phyloP scores from a whole-genome alignment of 2,329 filamentous ascomycete genomes.

The Penicillium olsonii region DNA sequence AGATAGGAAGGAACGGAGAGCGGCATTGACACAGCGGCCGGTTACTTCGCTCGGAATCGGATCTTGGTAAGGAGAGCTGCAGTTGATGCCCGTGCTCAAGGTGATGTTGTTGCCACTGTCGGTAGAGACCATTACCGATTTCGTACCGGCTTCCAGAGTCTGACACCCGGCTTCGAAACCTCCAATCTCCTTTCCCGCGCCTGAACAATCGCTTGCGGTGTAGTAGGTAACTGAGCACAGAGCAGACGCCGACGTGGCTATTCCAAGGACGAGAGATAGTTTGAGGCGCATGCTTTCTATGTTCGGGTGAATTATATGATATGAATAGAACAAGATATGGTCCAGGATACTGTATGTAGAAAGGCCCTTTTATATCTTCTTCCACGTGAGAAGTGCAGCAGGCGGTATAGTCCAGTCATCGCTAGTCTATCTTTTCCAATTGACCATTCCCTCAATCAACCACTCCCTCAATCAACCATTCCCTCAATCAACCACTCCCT shows the following conservation, averaged over 20 bases:
- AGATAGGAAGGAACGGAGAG: not conserved
- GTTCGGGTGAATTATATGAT: not conserved
- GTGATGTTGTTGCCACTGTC: not conserved
- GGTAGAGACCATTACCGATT: not conserved
- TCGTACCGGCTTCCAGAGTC: not conserved
- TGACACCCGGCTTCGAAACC: not conserved
- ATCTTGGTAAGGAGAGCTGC: not conserved
- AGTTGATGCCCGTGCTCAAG: not conserved
- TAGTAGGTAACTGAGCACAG: slow-evolving; percentile 1
- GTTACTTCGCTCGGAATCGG: not conserved
- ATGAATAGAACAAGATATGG: not conserved
- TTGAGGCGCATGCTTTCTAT: not conserved
- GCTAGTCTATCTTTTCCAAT: no score
- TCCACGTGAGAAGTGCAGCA: no score
- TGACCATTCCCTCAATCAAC: no score
- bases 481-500: no score
- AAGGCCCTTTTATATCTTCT: no score
- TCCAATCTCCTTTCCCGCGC: no score
- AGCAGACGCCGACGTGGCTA: not conserved
- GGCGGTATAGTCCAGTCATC: no score
- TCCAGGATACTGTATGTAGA: no score
- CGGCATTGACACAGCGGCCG: not conserved
- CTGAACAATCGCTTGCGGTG: not conserved
- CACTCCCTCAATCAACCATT: no score
- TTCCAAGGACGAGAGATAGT: not conserved